Conservation (phyloP, 2,329 filamentous ascomycete species). For the Sporothrix inflata region DNA sequence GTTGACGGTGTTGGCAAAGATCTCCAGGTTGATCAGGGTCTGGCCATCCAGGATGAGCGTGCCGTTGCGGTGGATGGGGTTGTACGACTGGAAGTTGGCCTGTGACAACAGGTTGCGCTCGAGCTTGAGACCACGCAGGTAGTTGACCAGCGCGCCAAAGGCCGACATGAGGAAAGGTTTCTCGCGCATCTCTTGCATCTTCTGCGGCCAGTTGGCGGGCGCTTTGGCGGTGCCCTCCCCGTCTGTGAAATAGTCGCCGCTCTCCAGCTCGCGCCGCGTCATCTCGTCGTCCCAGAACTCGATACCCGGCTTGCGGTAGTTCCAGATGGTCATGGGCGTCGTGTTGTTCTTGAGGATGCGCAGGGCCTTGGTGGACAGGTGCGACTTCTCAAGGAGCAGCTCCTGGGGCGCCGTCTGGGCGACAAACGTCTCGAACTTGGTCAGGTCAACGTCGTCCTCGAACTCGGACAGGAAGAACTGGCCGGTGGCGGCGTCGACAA, state of each 20-base stretch:
- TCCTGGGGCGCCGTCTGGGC: slow-evolving; percentile 90
- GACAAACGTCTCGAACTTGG: slow-evolving; percentile 95
- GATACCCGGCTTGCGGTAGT: slow-evolving; percentile 79
- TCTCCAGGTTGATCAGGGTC: slow-evolving; percentile 95
- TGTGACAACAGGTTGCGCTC: slow-evolving; percentile 86
- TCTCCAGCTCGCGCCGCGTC: slow-evolving; percentile 78
- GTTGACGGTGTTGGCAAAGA: slow-evolving; percentile 92
- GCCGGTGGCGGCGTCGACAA: slow-evolving; percentile 93
- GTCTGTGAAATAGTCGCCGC: slow-evolving; percentile 73
- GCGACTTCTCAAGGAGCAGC: slow-evolving; percentile 84
- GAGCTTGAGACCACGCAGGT: slow-evolving; percentile 83
- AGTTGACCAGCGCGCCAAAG: slow-evolving; percentile 84
- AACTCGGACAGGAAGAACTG: slow-evolving; percentile 95
- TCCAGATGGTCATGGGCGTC: slow-evolving; percentile 91
- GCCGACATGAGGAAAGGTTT: slow-evolving; percentile 89
- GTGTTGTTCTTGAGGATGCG: slow-evolving; percentile 97
- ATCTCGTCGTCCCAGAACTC: slow-evolving; percentile 92
- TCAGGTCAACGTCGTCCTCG: slow-evolving; percentile 87
- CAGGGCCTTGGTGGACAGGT: slow-evolving; percentile 82
- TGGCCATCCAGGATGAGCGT: slow-evolving; percentile 93
- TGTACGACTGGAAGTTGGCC: slow-evolving; percentile 88
- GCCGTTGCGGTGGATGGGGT: slow-evolving; percentile 86
- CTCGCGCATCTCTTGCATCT: slow-evolving; percentile 70
- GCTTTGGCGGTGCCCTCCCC: slow-evolving; percentile 54
- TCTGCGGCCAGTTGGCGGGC: slow-evolving; percentile 72